Evolutionary conservation across 352 stramenopile genomes (phyloP), one percentile per base, ranked within the genome.

Genomic region (Pythium sukuiense): DNA sequence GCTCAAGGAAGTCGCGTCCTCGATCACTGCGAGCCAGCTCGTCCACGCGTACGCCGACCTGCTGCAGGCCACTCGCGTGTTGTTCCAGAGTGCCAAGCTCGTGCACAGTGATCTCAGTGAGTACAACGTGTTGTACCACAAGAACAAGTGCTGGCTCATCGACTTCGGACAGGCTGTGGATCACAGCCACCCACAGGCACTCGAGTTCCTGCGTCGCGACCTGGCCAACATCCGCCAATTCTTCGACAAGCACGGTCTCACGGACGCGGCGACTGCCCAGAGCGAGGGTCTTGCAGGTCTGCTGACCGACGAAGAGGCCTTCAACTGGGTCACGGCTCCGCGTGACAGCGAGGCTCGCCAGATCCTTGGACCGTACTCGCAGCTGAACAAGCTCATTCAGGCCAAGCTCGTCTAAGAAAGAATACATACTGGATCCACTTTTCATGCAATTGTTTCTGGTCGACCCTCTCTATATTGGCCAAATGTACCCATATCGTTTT

Each of bases 91-190:
- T 11, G 81, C 71, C 5, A 77, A 79, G 55, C 69, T 92, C 37
- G 78, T 92, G 0, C 83, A 92, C 43, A 77, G 76, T 12, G 83
- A 92, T 48, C 72, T 92, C 64, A 90, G 81, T 67, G 83, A 92
- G 69, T 97, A 97, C 79, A 98, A 98, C 68, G 89, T 98, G 20
- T 71, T 98, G 13, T 84, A 91, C 30, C 74, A 65, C 54, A 85
- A 80, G 70, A 79, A 81, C 48, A 81, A 70, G 57, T 77, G 74
- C 65, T 97, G 69, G 87, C 86, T 98, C 13, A 97, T 98, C 69
- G 92, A 98, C 69, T 97, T 98, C 80, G 89, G 87, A 1, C 92
- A 98, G 67, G 82, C 89, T 8, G 84, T 97, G 29, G 89, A 97
- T 67, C 67, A 76, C 6, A 85, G 77, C 3, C 92, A 97, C 55